Evolutionary conservation across 257 asterid species (phyloP).

Genomic region (Solanum chaucha): DNA sequence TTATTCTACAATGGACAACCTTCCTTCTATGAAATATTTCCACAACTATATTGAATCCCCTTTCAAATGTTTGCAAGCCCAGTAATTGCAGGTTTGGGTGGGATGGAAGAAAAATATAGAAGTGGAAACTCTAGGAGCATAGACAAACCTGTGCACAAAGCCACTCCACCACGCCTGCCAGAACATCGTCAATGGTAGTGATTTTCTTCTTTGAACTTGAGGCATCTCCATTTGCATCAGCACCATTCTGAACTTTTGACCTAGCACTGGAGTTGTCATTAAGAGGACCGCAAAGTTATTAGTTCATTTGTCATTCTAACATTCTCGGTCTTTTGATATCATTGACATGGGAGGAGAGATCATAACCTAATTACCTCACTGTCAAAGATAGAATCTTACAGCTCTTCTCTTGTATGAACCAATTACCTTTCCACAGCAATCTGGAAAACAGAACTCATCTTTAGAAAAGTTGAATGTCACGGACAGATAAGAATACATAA

Average conservation of each 20-base stretch:
- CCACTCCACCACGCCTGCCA: conserved; percentile 87
- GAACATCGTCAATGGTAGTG: conserved; percentile 62
- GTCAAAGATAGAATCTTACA: conserved; percentile 80
- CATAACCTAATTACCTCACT: conserved; percentile 42
- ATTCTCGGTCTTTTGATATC: background rate
- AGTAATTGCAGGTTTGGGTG: background rate
- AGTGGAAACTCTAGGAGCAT: background rate
- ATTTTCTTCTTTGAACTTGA: conserved; percentile 46
- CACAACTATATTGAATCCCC: background rate
- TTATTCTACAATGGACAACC: background rate
- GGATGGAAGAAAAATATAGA: background rate
- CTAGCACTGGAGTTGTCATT: conserved; percentile 53
- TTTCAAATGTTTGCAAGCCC: background rate
- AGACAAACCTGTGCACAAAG: conserved; percentile 75
- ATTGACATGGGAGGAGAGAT: background rate
- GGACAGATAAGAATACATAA: background rate
- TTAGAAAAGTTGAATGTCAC: background rate
- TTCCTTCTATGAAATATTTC: background rate
- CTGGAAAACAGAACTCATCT: conserved; percentile 29
- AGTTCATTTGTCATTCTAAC: conserved; percentile 8
- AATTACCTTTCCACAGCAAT: conserved; percentile 81
- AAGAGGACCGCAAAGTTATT: background rate
- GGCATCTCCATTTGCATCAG: conserved; percentile 36
- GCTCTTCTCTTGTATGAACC: conserved; percentile 96
- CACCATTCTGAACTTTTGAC: conserved; percentile 40